These are phyloP conservation scores for Spizellomyces sp. DNA, from an alignment of 192 early-diverging fungal genomes.

Conservation along the genomic window DNA sequence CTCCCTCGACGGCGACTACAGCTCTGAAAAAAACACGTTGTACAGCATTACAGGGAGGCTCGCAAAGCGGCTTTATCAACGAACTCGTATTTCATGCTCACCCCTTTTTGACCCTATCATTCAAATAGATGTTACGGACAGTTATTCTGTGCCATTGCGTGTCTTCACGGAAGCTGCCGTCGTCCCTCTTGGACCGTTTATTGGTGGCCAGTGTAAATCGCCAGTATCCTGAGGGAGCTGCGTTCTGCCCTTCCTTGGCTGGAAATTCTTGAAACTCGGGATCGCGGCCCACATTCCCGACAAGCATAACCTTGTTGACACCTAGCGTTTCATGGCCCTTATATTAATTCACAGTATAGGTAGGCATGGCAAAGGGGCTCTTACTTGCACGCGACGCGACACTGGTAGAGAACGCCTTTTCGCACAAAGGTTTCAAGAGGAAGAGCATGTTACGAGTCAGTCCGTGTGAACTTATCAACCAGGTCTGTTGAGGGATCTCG, in stretches of 20 bases:
- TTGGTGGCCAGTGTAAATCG: neutral
- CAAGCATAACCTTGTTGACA: conserved; percentile 6
- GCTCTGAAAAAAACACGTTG: conserved; percentile 2
- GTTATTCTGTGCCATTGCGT: conserved; percentile 10
- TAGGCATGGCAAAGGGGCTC: too few species aligned
- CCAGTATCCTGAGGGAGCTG: neutral
- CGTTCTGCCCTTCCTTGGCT: neutral
- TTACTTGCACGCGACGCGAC: too few species aligned
- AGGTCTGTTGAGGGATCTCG: too few species aligned
- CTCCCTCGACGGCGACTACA: neutral
- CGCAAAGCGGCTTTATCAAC: too few species aligned
- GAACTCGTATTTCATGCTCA: neutral
- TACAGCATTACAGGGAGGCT: too few species aligned
- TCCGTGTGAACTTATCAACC: too few species aligned
- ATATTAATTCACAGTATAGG: neutral
- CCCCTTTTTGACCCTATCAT: neutral
- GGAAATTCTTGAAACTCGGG: neutral
- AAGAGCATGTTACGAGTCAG: too few species aligned
- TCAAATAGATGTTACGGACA: neutral
- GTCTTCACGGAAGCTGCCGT: conserved; percentile 1
- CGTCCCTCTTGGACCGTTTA: neutral
- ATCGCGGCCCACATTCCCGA: conserved; percentile 3
- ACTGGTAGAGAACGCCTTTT: too few species aligned
- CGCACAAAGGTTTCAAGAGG: too few species aligned
- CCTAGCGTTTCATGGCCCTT: neutral